Evolutionary conservation across 345 rosid species (phyloP).

Genomic region (Corymbia maculata): DNA sequence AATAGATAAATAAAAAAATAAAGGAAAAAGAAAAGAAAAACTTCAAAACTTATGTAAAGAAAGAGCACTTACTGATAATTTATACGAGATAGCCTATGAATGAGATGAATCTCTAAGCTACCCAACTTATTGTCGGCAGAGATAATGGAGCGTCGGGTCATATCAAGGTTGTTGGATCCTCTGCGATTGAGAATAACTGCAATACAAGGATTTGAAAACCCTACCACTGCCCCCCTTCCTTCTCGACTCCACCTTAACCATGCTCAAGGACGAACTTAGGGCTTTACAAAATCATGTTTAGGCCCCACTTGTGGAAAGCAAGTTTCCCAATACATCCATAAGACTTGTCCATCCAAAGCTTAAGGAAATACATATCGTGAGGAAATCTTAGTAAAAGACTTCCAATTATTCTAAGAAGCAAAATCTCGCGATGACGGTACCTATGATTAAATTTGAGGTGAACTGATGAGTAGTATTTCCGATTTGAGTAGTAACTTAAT

Average conservation of each 20-base stretch:
- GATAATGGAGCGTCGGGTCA: fast-evolving
- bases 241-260: no score
- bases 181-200: neutral
- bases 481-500: neutral
- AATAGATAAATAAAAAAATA: neutral
- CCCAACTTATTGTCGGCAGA: neutral
- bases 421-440: neutral
- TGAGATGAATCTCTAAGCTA: neutral
- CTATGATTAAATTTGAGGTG: neutral
- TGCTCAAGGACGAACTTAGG: no score
- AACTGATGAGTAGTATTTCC: neutral
- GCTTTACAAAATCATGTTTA: no score
- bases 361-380: neutral
- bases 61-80: neutral
- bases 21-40: neutral
- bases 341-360: neutral
- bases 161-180: neutral
- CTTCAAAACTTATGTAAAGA: neutral
- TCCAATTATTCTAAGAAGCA: neutral
- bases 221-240: no score
- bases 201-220: neutral
- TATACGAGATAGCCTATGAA: neutral
- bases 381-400: neutral
- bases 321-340: neutral
- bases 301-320: neutral